phyloP scores from a whole-genome alignment of 2,329 filamentous ascomycete species.

The Neoascochyta sp. region DNA sequence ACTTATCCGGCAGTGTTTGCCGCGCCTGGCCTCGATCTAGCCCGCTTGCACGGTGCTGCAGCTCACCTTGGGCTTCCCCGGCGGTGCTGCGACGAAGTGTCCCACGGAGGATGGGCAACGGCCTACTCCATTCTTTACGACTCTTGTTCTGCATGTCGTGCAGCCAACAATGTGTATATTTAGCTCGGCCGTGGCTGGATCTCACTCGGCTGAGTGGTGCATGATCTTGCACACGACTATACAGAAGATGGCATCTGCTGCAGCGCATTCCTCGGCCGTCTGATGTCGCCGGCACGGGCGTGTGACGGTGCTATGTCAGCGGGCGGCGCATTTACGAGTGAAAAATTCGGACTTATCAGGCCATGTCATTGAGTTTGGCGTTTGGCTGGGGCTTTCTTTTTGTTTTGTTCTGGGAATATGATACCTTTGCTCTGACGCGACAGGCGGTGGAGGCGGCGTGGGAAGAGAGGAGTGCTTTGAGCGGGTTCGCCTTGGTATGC shows the following conservation, averaged over 20 bases:
- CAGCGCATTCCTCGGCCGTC: conserved; percentile 6
- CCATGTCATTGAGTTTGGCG: conserved; percentile 24
- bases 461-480: conserved; percentile 4
- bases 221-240: conserved; percentile 1
- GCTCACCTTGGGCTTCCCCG: conserved; percentile 7
- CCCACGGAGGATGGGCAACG: conserved; percentile 2
- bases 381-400: conserved; percentile 27
- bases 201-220: conserved; percentile 2
- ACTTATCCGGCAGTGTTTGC: conserved; percentile 10
- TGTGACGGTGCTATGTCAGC: conserved; percentile 1
- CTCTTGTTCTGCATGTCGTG: conserved; percentile 5
- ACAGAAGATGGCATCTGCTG: conserved; percentile 2
- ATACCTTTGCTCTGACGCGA: conserved; percentile 25
- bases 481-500: conserved; percentile 3
- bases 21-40: conserved; percentile 11
- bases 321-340: conserved; percentile 11
- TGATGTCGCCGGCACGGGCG: conserved; percentile 1
- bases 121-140: conserved; percentile 3
- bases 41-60: conserved; percentile 6
- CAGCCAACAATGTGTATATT: conserved; percentile 3
- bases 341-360: conserved; percentile 26
- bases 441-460: conserved; percentile 9
- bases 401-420: conserved; percentile 24
- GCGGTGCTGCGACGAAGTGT: conserved; percentile 7
- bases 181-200: neutral